Conservation (phyloP, 176 grass and related monocot genomes). For the Cocos nucifera region DNA sequence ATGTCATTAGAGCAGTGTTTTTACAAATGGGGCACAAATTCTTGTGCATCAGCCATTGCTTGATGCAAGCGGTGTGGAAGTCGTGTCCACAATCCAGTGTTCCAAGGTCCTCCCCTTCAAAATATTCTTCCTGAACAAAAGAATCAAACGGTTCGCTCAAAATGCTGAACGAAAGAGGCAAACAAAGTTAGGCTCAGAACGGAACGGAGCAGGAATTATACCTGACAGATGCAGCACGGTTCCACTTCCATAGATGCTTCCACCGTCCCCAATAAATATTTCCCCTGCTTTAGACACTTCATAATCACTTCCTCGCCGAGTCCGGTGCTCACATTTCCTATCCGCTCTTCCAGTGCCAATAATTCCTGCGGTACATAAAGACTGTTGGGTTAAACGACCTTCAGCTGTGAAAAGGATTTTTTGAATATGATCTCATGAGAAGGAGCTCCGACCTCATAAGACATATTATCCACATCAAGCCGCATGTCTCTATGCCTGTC, state of each 20-base stretch:
- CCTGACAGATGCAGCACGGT: slow-evolving; percentile 82
- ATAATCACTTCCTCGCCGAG: slow-evolving; percentile 33
- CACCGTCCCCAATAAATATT: slow-evolving; percentile 40
- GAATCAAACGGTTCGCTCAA: too few relatives aligned
- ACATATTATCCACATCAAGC: slow-evolving; percentile 79
- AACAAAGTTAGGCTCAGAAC: too few relatives aligned
- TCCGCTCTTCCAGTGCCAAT: slow-evolving; percentile 57
- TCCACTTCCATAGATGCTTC: slow-evolving; percentile 33
- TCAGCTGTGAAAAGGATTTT: background rate
- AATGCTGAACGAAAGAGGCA: too few relatives aligned
- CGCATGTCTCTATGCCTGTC: slow-evolving; percentile 68
- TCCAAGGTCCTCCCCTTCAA: too few relatives aligned
- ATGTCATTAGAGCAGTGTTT: too few relatives aligned
- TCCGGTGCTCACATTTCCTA: slow-evolving; percentile 71
- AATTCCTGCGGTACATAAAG: slow-evolving; percentile 42
- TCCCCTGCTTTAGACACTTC: slow-evolving; percentile 42
- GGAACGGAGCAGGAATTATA: background rate
- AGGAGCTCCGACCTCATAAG: slow-evolving; percentile 51
- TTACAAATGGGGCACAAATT: too few relatives aligned
- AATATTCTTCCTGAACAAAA: too few relatives aligned
- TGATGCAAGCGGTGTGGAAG: too few relatives aligned
- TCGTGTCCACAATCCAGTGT: too few relatives aligned
- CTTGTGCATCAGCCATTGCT: too few relatives aligned
- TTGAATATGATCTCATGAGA: background rate
- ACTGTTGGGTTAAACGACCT: slow-evolving; percentile 7